Conservation (phyloP, 768 basidiomycete genomes). For the Xerocomus spinulosus region DNA sequence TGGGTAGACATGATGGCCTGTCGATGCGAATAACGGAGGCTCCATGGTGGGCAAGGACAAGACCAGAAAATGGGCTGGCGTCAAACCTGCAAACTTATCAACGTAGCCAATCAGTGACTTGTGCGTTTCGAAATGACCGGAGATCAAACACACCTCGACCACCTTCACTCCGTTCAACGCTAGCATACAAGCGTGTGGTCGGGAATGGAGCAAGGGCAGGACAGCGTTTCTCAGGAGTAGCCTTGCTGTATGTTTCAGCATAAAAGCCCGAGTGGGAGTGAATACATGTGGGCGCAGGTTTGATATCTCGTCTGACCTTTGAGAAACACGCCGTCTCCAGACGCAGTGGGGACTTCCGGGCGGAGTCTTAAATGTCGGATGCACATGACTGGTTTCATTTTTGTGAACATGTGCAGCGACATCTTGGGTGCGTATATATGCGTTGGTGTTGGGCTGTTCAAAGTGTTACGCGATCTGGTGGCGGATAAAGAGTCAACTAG, state of each 20-base stretch:
- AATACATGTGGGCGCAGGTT: too few relatives aligned
- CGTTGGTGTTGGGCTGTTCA: conserved; percentile 46
- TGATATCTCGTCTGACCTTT: too few relatives aligned
- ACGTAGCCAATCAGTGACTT: neutral
- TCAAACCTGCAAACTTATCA: conserved; percentile 71
- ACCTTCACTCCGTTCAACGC: conserved; percentile 48
- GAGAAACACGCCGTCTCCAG: too few relatives aligned
- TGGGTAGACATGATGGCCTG: conserved; percentile 39
- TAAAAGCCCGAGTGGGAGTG: too few relatives aligned
- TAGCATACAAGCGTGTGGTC: conserved; percentile 29
- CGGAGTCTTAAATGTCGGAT: too few relatives aligned
- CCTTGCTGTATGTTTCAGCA: too few relatives aligned
- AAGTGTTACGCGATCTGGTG: conserved; percentile 41
- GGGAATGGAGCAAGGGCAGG: too few relatives aligned
- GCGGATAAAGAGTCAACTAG: conserved; percentile 36
- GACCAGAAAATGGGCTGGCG: conserved; percentile 75
- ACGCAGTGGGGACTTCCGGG: too few relatives aligned
- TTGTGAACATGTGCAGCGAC: conserved; percentile 51
- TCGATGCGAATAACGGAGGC: conserved; percentile 76
- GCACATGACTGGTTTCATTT: conserved; percentile 72
- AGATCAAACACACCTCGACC: conserved; percentile 39
- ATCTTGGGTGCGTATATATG: conserved; percentile 60
- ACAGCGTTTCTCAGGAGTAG: too few relatives aligned
- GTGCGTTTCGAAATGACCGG: neutral
- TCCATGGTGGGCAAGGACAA: conserved; percentile 75